These are phyloP conservation scores for Saccharomyces hybrid DNA, from an alignment of 1,139 yeast species.

Conservation along the genomic window DNA sequence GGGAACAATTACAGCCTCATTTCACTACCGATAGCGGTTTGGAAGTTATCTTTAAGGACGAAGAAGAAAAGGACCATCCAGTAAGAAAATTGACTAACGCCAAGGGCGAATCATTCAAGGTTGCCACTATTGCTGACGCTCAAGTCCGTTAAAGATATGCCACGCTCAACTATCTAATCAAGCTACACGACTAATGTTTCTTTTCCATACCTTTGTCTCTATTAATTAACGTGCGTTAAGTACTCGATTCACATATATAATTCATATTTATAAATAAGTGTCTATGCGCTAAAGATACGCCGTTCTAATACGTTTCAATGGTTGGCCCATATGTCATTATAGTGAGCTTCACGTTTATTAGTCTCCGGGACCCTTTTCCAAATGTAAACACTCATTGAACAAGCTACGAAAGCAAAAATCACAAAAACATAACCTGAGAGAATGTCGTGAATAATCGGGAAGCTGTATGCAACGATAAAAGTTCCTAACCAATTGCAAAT, in stretches of 20 bases:
- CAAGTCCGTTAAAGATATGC: conserved; percentile 51
- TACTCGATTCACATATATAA: not conserved
- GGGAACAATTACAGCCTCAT: conserved; percentile 90
- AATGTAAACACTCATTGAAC: conserved; percentile 42
- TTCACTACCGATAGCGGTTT: conserved; percentile 72
- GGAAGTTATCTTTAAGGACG: conserved; percentile 71
- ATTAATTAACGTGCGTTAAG: not conserved
- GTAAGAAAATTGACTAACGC: conserved; percentile 71
- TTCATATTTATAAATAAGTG: not conserved
- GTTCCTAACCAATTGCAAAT: conserved; percentile 88
- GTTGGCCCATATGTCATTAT: conserved; percentile 21
- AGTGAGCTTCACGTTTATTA: conserved; percentile 41
- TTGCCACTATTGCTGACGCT: conserved; percentile 59
- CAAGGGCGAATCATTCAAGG: conserved; percentile 66
- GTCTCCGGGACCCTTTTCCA: conserved; percentile 62
- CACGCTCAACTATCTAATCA: not conserved
- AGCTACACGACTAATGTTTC: no score
- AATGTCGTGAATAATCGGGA: conserved; percentile 59
- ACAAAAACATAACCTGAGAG: conserved; percentile 75
- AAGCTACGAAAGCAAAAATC: conserved; percentile 56
- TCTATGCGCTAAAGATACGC: not conserved
- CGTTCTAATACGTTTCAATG: conserved; percentile 4
- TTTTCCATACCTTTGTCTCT: not conserved
- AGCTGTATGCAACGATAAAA: conserved; percentile 67
- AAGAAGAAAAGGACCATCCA: conserved; percentile 59